Evolutionary conservation across 164 flowering plant genomes (phyloP), one percentile per base, ranked within the genome.

Genomic region (Nymphaea colorata): DNA sequence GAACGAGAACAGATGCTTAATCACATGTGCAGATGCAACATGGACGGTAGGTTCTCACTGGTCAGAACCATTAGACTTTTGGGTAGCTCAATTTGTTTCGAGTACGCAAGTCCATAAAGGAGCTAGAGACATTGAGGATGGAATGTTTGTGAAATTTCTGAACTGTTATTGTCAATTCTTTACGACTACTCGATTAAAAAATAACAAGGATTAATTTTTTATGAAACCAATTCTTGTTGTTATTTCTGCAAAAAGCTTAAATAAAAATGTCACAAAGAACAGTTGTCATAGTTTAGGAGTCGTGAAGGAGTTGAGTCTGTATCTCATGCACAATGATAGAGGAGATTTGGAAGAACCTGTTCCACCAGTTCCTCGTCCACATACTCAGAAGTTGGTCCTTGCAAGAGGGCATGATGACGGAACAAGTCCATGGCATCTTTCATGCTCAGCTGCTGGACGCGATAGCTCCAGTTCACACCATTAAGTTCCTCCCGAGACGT

Each of bases 401-500:
- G 55, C 25, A 61, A 61, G 4, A 61, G 36, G 36, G 64, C 64
- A 17, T 17, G 16, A n/a, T 61, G 64, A 11, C 11, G 41, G 64
- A 61, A 61, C 7, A 61, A n/a, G 16, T 17, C 3, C 64, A 8
- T n/a, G 4, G 64, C 11, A 61, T 61, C 8, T n/a, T 61, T 73
- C 63, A 79, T 84, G 41, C 76, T 78, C 64, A 91, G 72, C 81
- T 87, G 68, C 41, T 87, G 87, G 6, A 87, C 68, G 10, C 85
- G 82, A 67, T 78, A 79, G 17, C 67, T 71, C 68, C 36, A 61
- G 16, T 61, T 36, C 4, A 55, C 10, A 41, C 11, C 25, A 76
- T 64, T 8, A 77, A 44, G 77, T 17, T 76, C 77, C 12, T 73
- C 69, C 18, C 85, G 71, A 3, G 83, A 84, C 63, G 79, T 89